A percentile compares a stretch with the other conserved stretches of the same genome.
phyloP scores from a whole-genome alignment of 257 asterid genomes.

The Scutellaria baicalensis region DNA sequence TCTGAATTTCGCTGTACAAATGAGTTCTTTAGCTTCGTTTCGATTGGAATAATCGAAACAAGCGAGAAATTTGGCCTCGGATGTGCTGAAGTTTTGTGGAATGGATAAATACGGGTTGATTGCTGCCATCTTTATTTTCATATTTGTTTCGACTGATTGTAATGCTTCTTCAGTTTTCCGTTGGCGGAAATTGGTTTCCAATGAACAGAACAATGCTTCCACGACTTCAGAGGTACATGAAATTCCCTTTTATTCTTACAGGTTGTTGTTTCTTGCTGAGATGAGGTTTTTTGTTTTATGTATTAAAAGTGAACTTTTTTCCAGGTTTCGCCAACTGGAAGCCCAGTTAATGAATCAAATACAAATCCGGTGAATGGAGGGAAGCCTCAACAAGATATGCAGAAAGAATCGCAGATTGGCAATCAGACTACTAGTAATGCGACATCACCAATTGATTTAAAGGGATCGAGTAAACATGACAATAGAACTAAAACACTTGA shows the following conservation, averaged over 20 bases:
- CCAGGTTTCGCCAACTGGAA: constrained; percentile 39
- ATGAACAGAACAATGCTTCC: constrained; percentile 12
- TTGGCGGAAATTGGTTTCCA: constrained; percentile 22
- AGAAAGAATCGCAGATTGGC: constrained; percentile 14
- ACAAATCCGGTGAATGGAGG: constrained; percentile 18
- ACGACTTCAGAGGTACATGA: constrained; percentile 19
- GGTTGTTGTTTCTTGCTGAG: background rate
- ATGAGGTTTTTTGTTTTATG: background rate
- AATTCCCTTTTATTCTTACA: background rate
- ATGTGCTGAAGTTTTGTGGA: constrained; percentile 8
- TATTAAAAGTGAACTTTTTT: constrained; percentile 8
- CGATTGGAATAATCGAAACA: constrained; percentile 17
- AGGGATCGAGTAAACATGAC: constrained; percentile 13
- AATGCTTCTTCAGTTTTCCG: constrained; percentile 20
- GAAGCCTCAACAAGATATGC: constrained; percentile 23
- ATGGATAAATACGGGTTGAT: constrained; percentile 25
- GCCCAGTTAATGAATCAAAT: constrained; percentile 25
- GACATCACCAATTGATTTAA: constrained; percentile 23
- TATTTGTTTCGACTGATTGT: constrained; percentile 24
- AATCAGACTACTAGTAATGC: constrained; percentile 18
- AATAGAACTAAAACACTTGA: constrained; percentile 1
- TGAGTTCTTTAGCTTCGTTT: constrained; percentile 24
- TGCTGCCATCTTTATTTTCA: constrained; percentile 16
- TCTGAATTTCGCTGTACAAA: constrained; percentile 7
- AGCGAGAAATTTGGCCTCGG: background rate